A percentile compares a stretch with the other conserved stretches of the same genome.
phyloP scores from a whole-genome alignment of 2,329 filamentous ascomycete genomes.

The Verruconis gallopava region DNA sequence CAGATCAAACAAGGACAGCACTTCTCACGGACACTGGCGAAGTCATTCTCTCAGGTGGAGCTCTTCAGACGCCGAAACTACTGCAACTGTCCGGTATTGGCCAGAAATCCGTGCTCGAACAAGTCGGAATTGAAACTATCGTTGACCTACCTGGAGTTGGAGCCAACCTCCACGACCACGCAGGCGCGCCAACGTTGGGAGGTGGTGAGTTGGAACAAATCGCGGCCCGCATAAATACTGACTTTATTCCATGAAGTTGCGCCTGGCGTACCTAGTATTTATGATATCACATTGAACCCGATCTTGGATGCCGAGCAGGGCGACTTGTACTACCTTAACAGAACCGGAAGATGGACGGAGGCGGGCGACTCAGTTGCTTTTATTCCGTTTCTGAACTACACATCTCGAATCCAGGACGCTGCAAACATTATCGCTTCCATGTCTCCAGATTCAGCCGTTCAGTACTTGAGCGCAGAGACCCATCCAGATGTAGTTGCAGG shows the following conservation, averaged over 20 bases:
- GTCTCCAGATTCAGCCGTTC: background rate
- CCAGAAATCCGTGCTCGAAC: constrained; percentile 32
- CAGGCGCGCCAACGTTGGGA: constrained; percentile 27
- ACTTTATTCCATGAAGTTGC: constrained; percentile 1
- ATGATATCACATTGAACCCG: background rate
- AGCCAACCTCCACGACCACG: constrained; percentile 33
- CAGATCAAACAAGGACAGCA: background rate
- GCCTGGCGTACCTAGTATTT: background rate
- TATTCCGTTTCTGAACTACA: background rate
- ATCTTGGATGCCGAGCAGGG: background rate
- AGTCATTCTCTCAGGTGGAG: constrained; percentile 28
- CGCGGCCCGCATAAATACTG: constrained; percentile 13
- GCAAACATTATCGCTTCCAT: background rate
- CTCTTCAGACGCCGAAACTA: constrained; percentile 31
- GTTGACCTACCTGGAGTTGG: constrained; percentile 35
- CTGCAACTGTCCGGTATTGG: constrained; percentile 47
- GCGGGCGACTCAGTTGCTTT: background rate
- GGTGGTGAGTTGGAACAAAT: constrained; percentile 32
- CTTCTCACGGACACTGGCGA: constrained; percentile 18
- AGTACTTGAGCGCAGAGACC: background rate
- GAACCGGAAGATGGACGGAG: background rate
- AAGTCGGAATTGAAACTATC: constrained; percentile 29
- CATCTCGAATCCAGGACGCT: background rate
- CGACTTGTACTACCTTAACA: background rate
- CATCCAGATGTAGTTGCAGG: background rate